Conservation (phyloP, 371 early-diverging fungal species). For the Gilbertella persicaria region DNA sequence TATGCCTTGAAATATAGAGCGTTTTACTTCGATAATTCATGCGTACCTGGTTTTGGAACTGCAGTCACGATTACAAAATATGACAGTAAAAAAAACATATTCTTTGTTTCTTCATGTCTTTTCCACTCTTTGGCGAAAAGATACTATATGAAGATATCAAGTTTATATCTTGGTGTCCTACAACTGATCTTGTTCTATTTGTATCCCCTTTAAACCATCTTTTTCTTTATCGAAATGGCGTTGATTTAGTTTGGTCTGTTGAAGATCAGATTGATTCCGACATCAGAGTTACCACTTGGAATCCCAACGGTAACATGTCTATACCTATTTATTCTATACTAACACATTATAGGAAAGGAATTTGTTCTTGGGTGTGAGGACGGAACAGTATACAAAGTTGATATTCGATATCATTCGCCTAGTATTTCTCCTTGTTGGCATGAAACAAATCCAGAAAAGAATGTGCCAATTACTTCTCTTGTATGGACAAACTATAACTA, state of each 20-base stretch:
- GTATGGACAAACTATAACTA: slow-evolving; percentile 18
- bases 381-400: slow-evolving; percentile 21
- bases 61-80: too few species aligned
- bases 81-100: too few species aligned
- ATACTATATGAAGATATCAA: slow-evolving; percentile 8
- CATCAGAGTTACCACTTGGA: slow-evolving; percentile 18
- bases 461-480: slow-evolving; percentile 2
- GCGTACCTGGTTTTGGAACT: too few species aligned
- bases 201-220: slow-evolving; percentile 12
- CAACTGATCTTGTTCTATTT: slow-evolving; percentile 21
- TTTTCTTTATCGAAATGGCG: slow-evolving; percentile 11
- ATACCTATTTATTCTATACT: neutral
- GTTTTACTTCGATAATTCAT: too few species aligned
- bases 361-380: slow-evolving; percentile 21
- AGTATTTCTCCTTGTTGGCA: slow-evolving; percentile 12
- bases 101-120: too few species aligned
- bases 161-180: slow-evolving; percentile 26
- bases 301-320: slow-evolving; percentile 16
- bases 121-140: neutral
- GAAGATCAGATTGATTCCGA: neutral
- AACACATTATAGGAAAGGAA: slow-evolving; percentile 17
- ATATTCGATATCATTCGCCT: slow-evolving; percentile 8
- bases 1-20: too few species aligned
- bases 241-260: slow-evolving; percentile 12
- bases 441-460: neutral